phyloP scores from a whole-genome alignment of 2,329 filamentous ascomycete species.

The Rutstroemia sp. region DNA sequence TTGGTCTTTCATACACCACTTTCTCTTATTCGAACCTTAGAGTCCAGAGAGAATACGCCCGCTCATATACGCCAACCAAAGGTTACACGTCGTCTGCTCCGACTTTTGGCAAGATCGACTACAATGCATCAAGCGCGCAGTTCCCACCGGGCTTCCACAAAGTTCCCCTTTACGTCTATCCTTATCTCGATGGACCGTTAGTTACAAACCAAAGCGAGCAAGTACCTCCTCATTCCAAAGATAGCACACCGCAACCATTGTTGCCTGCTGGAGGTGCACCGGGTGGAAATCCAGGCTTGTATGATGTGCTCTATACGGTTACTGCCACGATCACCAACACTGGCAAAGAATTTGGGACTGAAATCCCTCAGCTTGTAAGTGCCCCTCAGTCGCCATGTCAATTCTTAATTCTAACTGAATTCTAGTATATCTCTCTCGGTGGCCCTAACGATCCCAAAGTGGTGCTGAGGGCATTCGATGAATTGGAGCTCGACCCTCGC shows the following conservation, averaged over 20 bases:
- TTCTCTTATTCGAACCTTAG: conserved; percentile 65
- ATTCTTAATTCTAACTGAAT: background rate
- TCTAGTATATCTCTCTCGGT: conserved; percentile 69
- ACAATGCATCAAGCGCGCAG: conserved; percentile 54
- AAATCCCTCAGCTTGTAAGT: conserved; percentile 45
- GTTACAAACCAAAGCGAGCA: conserved; percentile 29
- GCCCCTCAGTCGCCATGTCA: background rate
- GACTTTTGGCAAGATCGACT: conserved; percentile 54
- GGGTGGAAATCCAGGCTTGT: conserved; percentile 47
- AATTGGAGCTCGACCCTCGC: conserved; percentile 62
- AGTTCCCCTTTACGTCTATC: conserved; percentile 46
- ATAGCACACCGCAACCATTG: conserved; percentile 40
- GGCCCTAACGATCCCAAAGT: conserved; percentile 61
- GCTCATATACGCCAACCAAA: conserved; percentile 40
- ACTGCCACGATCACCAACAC: conserved; percentile 48
- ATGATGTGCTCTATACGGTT: conserved; percentile 47
- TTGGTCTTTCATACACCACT: conserved; percentile 72
- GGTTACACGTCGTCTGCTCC: conserved; percentile 59
- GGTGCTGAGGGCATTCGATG: conserved; percentile 74
- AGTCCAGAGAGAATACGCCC: conserved; percentile 22
- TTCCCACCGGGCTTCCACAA: conserved; percentile 52
- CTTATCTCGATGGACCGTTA: conserved; percentile 40
- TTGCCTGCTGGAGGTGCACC: conserved; percentile 42
- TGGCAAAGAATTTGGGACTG: conserved; percentile 44
- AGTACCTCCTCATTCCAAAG: conserved; percentile 37